Evolutionary conservation across 768 basidiomycete species (phyloP), one percentile per base, ranked within the genome.

Genomic region (Hypsizygus marmoreus): DNA sequence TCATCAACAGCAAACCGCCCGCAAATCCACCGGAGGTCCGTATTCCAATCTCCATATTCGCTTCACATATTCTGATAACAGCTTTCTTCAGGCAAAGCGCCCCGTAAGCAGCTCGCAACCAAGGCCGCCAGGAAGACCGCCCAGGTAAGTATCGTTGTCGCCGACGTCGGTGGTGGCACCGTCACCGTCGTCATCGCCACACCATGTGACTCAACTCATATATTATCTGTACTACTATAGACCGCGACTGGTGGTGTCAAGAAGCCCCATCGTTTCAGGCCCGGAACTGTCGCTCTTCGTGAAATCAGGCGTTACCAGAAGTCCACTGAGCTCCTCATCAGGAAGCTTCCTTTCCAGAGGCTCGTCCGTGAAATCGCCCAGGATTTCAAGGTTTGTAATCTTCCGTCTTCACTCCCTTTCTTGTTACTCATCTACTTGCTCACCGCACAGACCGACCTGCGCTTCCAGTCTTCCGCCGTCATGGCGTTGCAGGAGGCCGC

Each of bases 311-410:
- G 94, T 70, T 97, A 97, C 80, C 94, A 97, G 73, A 97, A 97
- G 80, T 94, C 91, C 51, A 97, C 95, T 55, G 95, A 97, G 80
- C 86, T 99, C 57, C 84, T 98, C 62, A 97, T 98, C 80, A 82
- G 95, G 76, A 97, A 97, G 86, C 90, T 98, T 53, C 95, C 95
- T 57, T 97, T 97, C 93, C 95, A 97, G 76, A 83, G 95, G 60
- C 84, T 98, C 60, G 95, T 97, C 54, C 91, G 91, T 79, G 88
- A 94, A 74, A 93, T 94, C 58, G 91, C 91, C n/a, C 91, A 93
- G 71, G 91, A 91, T 70, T 93, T 95, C 81, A 95, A 95, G 86
- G 88, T 86, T 47, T 23, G 73, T 57, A 43, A 23, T 20, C 34
- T 28, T 42, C 19, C 19, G 3, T 19, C 3, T 16, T 43, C 20